phyloP scores from a whole-genome alignment of 495 filamentous ascomycete genomes.

The Geoglossum glabrum region DNA sequence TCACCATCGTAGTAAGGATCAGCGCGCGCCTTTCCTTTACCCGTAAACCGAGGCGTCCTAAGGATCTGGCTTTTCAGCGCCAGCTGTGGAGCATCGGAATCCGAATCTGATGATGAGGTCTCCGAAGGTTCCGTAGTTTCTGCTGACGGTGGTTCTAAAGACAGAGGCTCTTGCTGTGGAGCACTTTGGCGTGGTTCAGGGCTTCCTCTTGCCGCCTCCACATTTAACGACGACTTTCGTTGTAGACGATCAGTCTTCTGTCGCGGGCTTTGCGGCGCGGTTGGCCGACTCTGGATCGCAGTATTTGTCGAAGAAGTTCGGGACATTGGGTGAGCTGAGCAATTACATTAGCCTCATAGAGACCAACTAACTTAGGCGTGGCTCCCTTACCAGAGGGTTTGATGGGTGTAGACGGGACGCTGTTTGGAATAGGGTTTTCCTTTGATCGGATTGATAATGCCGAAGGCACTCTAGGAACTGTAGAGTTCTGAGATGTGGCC shows the following conservation, averaged over 20 bases:
- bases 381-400: constrained; percentile 1
- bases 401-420: neutral
- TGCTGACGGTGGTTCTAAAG: neutral
- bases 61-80: neutral
- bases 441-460: constrained; percentile 40
- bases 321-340: constrained; percentile 21
- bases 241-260: constrained; percentile 11
- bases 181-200: constrained; percentile 5
- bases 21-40: constrained; percentile 20
- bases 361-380: constrained; percentile 14
- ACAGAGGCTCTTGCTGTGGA: neutral
- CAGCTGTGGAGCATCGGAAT: neutral
- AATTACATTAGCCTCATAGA: constrained; percentile 15
- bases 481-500: constrained; percentile 4
- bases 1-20: constrained; percentile 37
- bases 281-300: constrained; percentile 20
- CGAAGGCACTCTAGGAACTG: constrained; percentile 36
- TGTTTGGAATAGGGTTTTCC: constrained; percentile 30
- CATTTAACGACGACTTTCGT: constrained; percentile 16
- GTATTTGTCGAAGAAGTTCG: constrained; percentile 41
- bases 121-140: neutral
- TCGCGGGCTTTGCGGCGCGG: constrained; percentile 4
- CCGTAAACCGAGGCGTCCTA: neutral
- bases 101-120: constrained; percentile 1
- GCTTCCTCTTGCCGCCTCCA: constrained; percentile 8